Evolutionary conservation across 768 basidiomycete genomes (phyloP).

Genomic region (Tricholoma saponaceum): DNA sequence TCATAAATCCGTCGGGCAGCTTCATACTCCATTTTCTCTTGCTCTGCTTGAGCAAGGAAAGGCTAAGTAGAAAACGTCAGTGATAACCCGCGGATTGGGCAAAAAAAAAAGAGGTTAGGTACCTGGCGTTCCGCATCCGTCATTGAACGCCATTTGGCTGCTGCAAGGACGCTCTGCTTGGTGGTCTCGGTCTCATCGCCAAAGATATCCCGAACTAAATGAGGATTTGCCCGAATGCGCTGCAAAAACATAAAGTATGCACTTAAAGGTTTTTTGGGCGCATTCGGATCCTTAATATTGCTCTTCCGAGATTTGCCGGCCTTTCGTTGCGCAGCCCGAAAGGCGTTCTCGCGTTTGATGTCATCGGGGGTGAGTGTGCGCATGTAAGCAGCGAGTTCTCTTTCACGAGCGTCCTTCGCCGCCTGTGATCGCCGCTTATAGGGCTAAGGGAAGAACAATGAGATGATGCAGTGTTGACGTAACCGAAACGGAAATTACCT

Average conservation of each 20-base stretch:
- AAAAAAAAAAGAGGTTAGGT: constrained; percentile 17
- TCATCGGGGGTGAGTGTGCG: constrained; percentile 87
- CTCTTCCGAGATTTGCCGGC: constrained; percentile 90
- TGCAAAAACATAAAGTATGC: constrained; percentile 96
- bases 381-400: constrained; percentile 82
- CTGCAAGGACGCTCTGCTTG: constrained; percentile 90
- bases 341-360: constrained; percentile 90
- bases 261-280: constrained; percentile 91
- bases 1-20: constrained; percentile 83
- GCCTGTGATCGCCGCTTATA: constrained; percentile 82
- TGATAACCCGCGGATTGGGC: background rate
- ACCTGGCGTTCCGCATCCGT: constrained; percentile 93
- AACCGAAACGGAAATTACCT: constrained; percentile 46
- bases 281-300: constrained; percentile 96
- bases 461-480: constrained; percentile 27
- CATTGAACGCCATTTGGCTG: constrained; percentile 91
- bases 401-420: constrained; percentile 82
- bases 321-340: constrained; percentile 88
- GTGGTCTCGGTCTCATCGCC: constrained; percentile 91
- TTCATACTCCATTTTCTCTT: constrained; percentile 94
- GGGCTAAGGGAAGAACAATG: constrained; percentile 44
- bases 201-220: constrained; percentile 76
- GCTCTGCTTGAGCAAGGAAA: constrained; percentile 89
- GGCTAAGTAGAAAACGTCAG: constrained; percentile 47
- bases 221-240: constrained; percentile 76